Evolutionary conservation across 192 early-diverging fungal species (phyloP).

Genomic region (Hyaloraphidium curvatum): DNA sequence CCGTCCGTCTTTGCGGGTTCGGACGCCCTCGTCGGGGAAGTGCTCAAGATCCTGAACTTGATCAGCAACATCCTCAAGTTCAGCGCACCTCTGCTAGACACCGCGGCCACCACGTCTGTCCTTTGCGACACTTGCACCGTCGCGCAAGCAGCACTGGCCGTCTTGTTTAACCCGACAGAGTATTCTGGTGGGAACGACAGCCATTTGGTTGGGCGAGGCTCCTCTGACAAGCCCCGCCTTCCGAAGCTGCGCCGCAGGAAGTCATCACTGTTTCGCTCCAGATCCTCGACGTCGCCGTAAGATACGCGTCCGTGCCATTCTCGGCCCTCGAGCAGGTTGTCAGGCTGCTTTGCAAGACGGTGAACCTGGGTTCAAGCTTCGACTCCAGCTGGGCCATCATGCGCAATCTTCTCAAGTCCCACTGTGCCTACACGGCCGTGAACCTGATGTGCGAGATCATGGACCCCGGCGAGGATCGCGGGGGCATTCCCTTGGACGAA

Average conservation of each 20-base stretch:
- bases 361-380: conserved; percentile 2
- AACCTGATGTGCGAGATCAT: conserved; percentile 32
- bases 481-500: conserved; percentile 1
- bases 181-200: too few relatives aligned
- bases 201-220: conserved; percentile 23
- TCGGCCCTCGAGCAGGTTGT: conserved; percentile 22
- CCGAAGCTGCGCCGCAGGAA: conserved; percentile 18
- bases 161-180: conserved; percentile 22
- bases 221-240: conserved; percentile 21
- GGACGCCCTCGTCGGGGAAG: conserved; percentile 12
- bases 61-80: conserved; percentile 28
- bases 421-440: conserved; percentile 35
- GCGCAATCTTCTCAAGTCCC: conserved; percentile 37
- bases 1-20: background rate
- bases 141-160: conserved; percentile 24
- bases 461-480: conserved; percentile 6
- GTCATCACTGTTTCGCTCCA: too few relatives aligned
- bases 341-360: conserved; percentile 26
- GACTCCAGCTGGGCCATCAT: conserved; percentile 30
- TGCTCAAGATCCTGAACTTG: conserved; percentile 26
- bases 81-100: conserved; percentile 36
- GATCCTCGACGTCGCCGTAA: conserved; percentile 34
- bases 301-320: conserved; percentile 29
- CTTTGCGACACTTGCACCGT: too few relatives aligned
- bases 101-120: too few relatives aligned